Evolutionary conservation across 2,329 filamentous ascomycete genomes (phyloP), one percentile per base, ranked within the genome.

Genomic region (Cercospora janseana): DNA sequence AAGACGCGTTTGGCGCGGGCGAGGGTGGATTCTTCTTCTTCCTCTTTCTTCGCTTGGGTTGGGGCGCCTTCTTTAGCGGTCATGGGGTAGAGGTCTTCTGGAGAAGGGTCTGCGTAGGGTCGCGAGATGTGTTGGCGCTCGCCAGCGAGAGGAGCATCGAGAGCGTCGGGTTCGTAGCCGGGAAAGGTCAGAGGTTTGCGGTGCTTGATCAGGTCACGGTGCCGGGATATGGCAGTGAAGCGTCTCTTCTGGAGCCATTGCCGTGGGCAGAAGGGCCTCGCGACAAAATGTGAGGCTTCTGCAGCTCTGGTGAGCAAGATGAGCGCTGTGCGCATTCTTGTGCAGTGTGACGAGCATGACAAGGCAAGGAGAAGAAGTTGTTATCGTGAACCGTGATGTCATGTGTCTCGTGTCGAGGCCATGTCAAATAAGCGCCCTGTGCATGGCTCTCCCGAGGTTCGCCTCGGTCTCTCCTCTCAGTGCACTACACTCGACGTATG

Each of bases 1-100:
- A 98, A 96, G 24, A 96, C 79, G 62, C 94, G 81, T 35, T 82
- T 72, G 46, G 83, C 80, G 63, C 76, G 79, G 32, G 68, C 74
- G 16, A 81, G 75, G 29, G 75, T 78, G 47, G 81, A 75, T 59
- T 82, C 75, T n/a, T 46, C 43, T 34, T 37, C 75, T 31, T 75
- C 78, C 46, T 81, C 75, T 58, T 82, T 75, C n/a, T 37, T 21
- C 24, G n/a, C 13, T 27, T 18, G 31, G 16, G 27, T 46, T 15
- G 21, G 20, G 1, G 31, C n/a, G n/a, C n/a, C 21, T 32, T 46
- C 43, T 42, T 76, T 76, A 13, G 74, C 69, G 2, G 76, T 73
- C 46, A 72, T 72, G 2, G 74, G 72, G 12, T 70, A 62, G 13
- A 67, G 61, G 40, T 70, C 66, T 42, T 52, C 43, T 3, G 55